phyloP scores from a whole-genome alignment of 805 yeast species.

The Cyberlindnera veronae region DNA sequence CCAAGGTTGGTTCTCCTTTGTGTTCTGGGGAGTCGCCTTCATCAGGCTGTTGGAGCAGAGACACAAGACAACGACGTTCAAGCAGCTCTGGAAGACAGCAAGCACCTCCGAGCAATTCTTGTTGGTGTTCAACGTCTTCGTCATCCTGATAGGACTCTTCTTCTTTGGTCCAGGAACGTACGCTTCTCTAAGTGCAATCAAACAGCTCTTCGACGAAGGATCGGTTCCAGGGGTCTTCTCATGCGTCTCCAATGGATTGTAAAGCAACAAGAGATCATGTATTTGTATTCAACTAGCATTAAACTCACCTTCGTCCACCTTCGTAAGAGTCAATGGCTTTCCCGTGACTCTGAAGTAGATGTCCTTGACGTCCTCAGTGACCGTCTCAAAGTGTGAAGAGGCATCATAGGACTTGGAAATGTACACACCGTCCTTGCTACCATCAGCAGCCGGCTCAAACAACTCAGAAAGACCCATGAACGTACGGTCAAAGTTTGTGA shows the following conservation, averaged over 20 bases:
- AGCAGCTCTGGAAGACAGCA: slow-evolving; percentile 16
- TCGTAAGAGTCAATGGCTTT: slow-evolving; percentile 60
- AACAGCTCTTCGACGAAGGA: slow-evolving; percentile 42
- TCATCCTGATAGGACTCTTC: slow-evolving; percentile 47
- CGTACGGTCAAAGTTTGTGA: slow-evolving; percentile 44
- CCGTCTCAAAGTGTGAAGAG: slow-evolving; percentile 89
- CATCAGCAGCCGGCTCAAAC: slow-evolving; percentile 84
- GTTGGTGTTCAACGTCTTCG: slow-evolving; percentile 31
- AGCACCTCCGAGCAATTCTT: slow-evolving; percentile 33
- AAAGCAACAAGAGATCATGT: no score
- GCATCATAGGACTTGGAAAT: slow-evolving; percentile 91
- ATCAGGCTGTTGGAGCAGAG: slow-evolving; percentile 38
- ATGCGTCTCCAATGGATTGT: slow-evolving; percentile 46
- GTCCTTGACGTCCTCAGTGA: slow-evolving; percentile 96
- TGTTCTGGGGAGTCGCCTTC: slow-evolving; percentile 58
- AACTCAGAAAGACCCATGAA: slow-evolving; percentile 93
- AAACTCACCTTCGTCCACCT: slow-evolving; percentile 27
- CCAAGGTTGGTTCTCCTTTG: slow-evolving; percentile 62
- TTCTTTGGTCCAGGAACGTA: slow-evolving; percentile 58
- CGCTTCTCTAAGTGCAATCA: slow-evolving; percentile 49
- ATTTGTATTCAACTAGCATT: slow-evolving; percentile 20
- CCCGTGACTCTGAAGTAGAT: slow-evolving; percentile 90
- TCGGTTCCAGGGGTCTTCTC: slow-evolving; percentile 48
- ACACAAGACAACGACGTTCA: slow-evolving; percentile 14
- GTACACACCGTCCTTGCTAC: slow-evolving; percentile 71